A percentile compares a stretch with the other conserved stretches of the same genome.
Evolutionary conservation across 306 rosid genomes (phyloP).

Genomic region (Dalbergia oliveri): DNA sequence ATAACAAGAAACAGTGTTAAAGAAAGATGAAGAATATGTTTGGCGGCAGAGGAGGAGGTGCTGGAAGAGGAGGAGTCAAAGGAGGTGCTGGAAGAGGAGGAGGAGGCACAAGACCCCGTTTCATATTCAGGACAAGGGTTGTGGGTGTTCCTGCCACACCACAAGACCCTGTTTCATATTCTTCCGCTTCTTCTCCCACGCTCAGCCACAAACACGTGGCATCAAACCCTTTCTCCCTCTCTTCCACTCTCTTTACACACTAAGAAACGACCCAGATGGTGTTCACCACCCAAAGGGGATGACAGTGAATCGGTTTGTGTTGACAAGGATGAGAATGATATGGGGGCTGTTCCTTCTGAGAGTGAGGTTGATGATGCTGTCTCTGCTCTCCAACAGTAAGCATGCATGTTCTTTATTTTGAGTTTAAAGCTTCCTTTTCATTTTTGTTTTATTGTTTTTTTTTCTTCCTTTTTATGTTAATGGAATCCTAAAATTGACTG

Average conservation of each 20-base stretch:
- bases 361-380: conserved; percentile 44
- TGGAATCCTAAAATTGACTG: background rate
- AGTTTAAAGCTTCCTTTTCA: background rate
- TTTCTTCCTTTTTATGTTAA: background rate
- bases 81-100: background rate
- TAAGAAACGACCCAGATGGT: background rate
- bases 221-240: background rate
- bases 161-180: background rate
- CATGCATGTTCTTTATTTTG: background rate
- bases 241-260: background rate
- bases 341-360: conserved; percentile 45
- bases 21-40: background rate
- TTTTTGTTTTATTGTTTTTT: background rate
- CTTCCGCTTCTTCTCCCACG: background rate
- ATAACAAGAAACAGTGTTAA: too few species aligned
- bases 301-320: conserved; percentile 42
- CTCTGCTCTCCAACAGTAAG: conserved; percentile 43
- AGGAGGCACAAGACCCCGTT: background rate
- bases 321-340: background rate
- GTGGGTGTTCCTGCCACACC: background rate
- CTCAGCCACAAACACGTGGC: background rate
- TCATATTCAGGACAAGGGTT: background rate
- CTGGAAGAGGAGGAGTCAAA: background rate
- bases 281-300: background rate
- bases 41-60: background rate